These are phyloP conservation scores for Phialocephala subalpina DNA, from an alignment of 2,329 filamentous ascomycete species.

Conservation along the genomic window DNA sequence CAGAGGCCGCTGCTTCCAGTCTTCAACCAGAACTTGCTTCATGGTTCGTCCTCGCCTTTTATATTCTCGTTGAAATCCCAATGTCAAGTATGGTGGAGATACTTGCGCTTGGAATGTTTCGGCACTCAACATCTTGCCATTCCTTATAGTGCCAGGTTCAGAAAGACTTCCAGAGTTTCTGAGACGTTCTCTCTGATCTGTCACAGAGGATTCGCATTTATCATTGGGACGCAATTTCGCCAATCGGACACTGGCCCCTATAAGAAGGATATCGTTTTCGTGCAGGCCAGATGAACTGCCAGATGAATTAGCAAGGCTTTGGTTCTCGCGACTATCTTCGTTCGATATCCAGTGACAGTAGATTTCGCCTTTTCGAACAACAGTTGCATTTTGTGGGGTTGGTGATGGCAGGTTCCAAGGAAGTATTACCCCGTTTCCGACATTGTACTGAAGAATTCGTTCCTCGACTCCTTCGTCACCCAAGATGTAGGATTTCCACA, in stretches of 20 bases:
- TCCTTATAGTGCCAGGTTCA: constrained; percentile 16
- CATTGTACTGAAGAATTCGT: constrained; percentile 20
- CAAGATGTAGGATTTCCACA: constrained; percentile 25
- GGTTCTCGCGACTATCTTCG: neutral
- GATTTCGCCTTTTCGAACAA: constrained; percentile 20
- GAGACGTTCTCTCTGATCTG: constrained; percentile 10
- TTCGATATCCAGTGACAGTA: constrained; percentile 29
- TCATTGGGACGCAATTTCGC: constrained; percentile 13
- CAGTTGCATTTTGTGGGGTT: neutral
- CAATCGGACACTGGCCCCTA: constrained; percentile 16
- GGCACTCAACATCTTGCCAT: neutral
- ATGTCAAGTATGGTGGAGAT: neutral
- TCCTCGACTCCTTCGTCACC: neutral
- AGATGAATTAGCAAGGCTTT: neutral
- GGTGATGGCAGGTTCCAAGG: constrained; percentile 15
- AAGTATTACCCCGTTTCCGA: constrained; percentile 27
- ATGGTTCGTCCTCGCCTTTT: constrained; percentile 18
- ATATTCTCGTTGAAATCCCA: constrained; percentile 10
- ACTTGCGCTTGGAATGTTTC: constrained; percentile 11
- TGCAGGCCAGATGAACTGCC: constrained; percentile 1
- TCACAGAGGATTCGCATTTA: constrained; percentile 11
- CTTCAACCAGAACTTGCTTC: constrained; percentile 20
- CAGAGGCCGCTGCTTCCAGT: constrained; percentile 19
- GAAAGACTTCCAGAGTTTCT: constrained; percentile 18
- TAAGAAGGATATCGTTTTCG: constrained; percentile 22